Evolutionary conservation across 768 basidiomycete species (phyloP).

Genomic region (Termitomyces sp.): DNA sequence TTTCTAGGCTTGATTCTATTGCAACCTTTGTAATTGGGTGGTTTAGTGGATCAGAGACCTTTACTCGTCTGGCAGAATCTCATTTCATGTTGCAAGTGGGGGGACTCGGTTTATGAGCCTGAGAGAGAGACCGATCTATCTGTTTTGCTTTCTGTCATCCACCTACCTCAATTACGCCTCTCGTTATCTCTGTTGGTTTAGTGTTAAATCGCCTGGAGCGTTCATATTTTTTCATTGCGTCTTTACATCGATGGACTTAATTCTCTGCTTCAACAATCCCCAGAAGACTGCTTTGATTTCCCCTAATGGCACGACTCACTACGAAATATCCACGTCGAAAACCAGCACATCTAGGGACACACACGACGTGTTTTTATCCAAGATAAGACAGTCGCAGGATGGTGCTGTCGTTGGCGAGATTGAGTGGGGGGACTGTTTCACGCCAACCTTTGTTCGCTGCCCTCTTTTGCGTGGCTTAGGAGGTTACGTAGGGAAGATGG

Average conservation of each 20-base stretch:
- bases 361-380: constrained; percentile 28
- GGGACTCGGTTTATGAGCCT: neutral
- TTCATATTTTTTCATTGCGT: neutral
- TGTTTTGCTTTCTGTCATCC: neutral
- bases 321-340: constrained; percentile 38
- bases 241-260: constrained; percentile 38
- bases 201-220: constrained; percentile 8
- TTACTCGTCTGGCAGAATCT: neutral
- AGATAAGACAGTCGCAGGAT: constrained; percentile 35
- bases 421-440: constrained; percentile 37
- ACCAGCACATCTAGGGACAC: constrained; percentile 12
- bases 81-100: neutral
- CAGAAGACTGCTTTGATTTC: constrained; percentile 45
- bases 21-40: neutral
- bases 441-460: constrained; percentile 38
- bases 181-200: neutral
- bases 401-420: constrained; percentile 44
- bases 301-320: constrained; percentile 44
- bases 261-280: constrained; percentile 46
- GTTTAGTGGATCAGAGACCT: neutral
- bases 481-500: constrained; percentile 19
- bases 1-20: neutral
- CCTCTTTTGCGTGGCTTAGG: constrained; percentile 28
- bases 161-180: neutral
- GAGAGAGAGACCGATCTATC: neutral